Conservation (phyloP, 176 grass and related monocot genomes). For the Triticum timopheevii region DNA sequence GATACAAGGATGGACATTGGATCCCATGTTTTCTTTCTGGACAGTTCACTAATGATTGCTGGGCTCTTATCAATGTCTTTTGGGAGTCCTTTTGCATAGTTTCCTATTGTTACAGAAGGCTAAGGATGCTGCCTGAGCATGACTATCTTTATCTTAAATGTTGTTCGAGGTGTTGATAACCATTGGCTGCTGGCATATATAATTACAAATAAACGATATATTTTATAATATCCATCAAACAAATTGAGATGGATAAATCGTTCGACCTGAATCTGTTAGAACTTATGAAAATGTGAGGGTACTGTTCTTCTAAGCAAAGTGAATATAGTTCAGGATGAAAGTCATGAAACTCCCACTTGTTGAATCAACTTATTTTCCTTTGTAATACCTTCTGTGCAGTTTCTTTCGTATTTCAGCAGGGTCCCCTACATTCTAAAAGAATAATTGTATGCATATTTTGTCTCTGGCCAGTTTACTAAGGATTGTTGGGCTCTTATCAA, state of each 20-base stretch:
- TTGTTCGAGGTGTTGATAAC: neutral
- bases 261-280: conserved; percentile 5
- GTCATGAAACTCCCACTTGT: neutral
- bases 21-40: conserved; percentile 6
- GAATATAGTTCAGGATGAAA: neutral
- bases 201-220: neutral
- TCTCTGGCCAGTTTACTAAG: neutral
- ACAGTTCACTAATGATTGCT: conserved; percentile 2
- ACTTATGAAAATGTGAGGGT: neutral
- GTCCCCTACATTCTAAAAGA: neutral
- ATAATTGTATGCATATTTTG: neutral
- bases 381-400: neutral
- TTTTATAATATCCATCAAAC: conserved; percentile 2
- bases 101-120: conserved; percentile 2
- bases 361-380: neutral
- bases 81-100: conserved; percentile 16
- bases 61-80: neutral
- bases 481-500: neutral
- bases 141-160: conserved; percentile 8
- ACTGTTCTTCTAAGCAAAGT: neutral
- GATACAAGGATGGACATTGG: conserved; percentile 2
- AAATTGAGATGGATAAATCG: conserved; percentile 7
- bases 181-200: neutral
- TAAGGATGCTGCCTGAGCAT: neutral
- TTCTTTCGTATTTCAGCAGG: neutral